phyloP scores from a whole-genome alignment of 345 rosid species.

The Fremontodendron californicum region DNA sequence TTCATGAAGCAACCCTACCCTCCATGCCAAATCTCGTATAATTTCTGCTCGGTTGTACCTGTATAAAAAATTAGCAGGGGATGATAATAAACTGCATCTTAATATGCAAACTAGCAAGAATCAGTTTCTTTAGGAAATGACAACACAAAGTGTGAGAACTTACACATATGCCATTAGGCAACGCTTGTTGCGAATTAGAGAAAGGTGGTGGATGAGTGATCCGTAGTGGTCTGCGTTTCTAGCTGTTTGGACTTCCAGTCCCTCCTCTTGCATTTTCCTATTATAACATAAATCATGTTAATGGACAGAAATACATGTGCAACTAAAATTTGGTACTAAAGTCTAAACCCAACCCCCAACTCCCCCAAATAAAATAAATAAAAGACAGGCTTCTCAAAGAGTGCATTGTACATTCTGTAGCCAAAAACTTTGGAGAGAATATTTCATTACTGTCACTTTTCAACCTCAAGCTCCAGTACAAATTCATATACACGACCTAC shows the following conservation, averaged over 20 bases:
- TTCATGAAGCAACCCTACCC: slow-evolving; percentile 62
- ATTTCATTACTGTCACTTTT: neutral
- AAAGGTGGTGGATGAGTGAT: slow-evolving; percentile 78
- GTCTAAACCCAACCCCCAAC: neutral
- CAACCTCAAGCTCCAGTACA: neutral
- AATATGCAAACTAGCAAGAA: slow-evolving; percentile 7
- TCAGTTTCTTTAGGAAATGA: slow-evolving; percentile 4
- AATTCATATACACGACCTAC: neutral
- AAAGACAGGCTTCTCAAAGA: neutral
- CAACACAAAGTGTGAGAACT: slow-evolving; percentile 10
- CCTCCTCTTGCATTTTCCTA: slow-evolving; percentile 90
- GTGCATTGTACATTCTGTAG: neutral
- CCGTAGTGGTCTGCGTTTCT: slow-evolving; percentile 90
- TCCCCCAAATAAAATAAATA: neutral
- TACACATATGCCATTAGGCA: slow-evolving; percentile 95
- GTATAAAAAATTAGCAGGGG: slow-evolving; percentile 1
- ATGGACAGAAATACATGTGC: neutral
- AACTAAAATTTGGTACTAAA: neutral
- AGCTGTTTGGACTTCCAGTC: slow-evolving; percentile 67
- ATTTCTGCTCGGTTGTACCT: slow-evolving; percentile 84
- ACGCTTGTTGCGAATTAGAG: slow-evolving; percentile 82
- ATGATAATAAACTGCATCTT: neutral
- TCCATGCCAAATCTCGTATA: slow-evolving; percentile 70
- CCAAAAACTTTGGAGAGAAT: neutral
- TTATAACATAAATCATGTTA: slow-evolving; percentile 1